These are phyloP conservation scores for Solanum megistacrolobum DNA, from an alignment of 257 asterid genomes.

Conservation along the genomic window DNA sequence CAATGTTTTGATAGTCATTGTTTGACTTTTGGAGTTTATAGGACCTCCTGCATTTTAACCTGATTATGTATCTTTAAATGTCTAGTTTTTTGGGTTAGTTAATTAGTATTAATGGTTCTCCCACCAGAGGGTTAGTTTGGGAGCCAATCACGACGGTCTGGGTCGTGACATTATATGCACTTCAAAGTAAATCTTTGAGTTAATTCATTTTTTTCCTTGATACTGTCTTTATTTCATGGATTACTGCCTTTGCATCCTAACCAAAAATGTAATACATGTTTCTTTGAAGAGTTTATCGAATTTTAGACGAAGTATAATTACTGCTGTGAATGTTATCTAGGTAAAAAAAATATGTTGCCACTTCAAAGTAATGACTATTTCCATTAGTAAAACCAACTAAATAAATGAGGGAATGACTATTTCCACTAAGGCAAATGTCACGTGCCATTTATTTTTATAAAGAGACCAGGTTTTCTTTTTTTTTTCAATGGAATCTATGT, in stretches of 20 bases:
- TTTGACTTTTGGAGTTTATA: no score
- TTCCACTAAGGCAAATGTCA: not conserved
- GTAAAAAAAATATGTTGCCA: not conserved
- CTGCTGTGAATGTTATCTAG: not conserved
- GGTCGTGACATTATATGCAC: slow-evolving; percentile 31
- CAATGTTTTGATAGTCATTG: no score
- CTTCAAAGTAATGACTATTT: not conserved
- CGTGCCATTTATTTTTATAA: not conserved
- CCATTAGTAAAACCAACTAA: not conserved
- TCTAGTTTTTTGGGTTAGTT: no score
- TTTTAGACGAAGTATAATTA: not conserved
- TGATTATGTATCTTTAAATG: no score
- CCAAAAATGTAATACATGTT: not conserved
- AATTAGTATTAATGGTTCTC: no score
- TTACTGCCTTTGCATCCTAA: not conserved
- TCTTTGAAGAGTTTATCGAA: not conserved
- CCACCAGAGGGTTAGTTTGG: no score
- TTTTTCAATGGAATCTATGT: not conserved
- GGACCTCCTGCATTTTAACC: no score
- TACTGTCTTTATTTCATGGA: not conserved
- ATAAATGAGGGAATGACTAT: not conserved
- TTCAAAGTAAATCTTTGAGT: slow-evolving; percentile 46
- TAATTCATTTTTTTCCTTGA: not conserved
- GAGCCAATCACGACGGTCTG: no score
- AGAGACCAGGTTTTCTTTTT: not conserved